Conservation (phyloP, 1,284 basidiomycete species). For the Cerioporus squamosus region DNA sequence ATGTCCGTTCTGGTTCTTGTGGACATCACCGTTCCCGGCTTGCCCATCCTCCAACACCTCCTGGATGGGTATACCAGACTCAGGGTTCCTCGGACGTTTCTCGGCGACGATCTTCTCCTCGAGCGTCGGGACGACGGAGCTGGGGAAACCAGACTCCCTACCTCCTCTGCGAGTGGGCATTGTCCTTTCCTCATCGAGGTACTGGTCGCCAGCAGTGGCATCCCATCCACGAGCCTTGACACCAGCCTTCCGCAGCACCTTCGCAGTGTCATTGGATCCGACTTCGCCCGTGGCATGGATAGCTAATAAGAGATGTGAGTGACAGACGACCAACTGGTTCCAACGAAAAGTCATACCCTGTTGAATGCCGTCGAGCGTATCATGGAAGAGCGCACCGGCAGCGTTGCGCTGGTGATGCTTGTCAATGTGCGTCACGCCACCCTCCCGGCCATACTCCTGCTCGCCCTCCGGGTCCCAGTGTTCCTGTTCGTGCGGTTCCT, state of each 20-base stretch:
- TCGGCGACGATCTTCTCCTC: conserved; percentile 71
- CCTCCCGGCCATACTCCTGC: conserved; percentile 55
- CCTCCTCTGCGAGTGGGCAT: conserved; percentile 58
- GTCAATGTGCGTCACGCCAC: conserved; percentile 37
- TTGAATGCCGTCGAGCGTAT: conserved; percentile 43
- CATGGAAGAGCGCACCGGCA: conserved; percentile 40
- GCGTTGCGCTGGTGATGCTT: conserved; percentile 43
- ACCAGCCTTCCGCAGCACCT: conserved; percentile 48
- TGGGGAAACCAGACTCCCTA: conserved; percentile 62
- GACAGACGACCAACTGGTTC: background rate
- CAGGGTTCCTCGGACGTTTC: conserved; percentile 32
- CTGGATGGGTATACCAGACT: conserved; percentile 42
- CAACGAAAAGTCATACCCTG: conserved; percentile 48
- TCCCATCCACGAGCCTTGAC: conserved; percentile 41
- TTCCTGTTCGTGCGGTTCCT: conserved; percentile 58
- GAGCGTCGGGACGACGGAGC: conserved; percentile 69
- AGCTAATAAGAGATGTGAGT: conserved; percentile 36
- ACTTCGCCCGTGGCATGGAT: conserved; percentile 46
- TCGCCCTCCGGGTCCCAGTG: conserved; percentile 85
- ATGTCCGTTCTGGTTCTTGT: conserved; percentile 6
- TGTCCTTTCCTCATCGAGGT: conserved; percentile 54
- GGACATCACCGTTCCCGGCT: background rate
- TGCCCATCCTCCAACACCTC: conserved; percentile 5
- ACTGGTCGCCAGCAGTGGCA: conserved; percentile 44
- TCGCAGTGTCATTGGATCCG: conserved; percentile 39